A percentile compares a stretch with the other conserved stretches of the same genome.
Evolutionary conservation across 2,329 filamentous ascomycete genomes (phyloP).

Genomic region (Ceratocystis eucalypticola): DNA sequence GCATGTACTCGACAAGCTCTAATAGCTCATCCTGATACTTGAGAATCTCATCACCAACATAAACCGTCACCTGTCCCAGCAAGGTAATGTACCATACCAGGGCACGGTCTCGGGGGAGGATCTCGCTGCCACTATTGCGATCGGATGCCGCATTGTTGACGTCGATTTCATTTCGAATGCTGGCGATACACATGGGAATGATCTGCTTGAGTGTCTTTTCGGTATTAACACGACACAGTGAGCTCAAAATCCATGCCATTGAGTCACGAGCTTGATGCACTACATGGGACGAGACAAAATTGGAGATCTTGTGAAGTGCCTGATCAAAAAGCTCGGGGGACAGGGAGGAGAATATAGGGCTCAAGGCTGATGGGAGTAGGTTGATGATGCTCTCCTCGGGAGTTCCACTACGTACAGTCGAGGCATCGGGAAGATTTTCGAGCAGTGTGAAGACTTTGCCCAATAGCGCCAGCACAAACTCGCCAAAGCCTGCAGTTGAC

Average conservation of each 20-base stretch:
- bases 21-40: constrained; percentile 81
- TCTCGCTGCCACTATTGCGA: constrained; percentile 82
- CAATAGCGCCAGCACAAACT: constrained; percentile 81
- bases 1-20: constrained; percentile 89
- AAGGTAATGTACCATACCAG: constrained; percentile 96
- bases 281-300: constrained; percentile 85
- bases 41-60: constrained; percentile 80
- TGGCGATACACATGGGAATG: constrained; percentile 76
- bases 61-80: constrained; percentile 94
- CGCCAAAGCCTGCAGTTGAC: constrained; percentile 83
- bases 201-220: constrained; percentile 85
- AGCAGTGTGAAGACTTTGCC: constrained; percentile 90
- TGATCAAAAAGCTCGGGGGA: constrained; percentile 90
- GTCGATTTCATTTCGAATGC: constrained; percentile 92
- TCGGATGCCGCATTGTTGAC: constrained; percentile 93
- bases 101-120: constrained; percentile 80
- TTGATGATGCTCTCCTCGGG: constrained; percentile 97
- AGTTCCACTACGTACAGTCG: constrained; percentile 73
- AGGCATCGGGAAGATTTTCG: constrained; percentile 86
- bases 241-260: constrained; percentile 97
- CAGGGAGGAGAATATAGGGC: constrained; percentile 76
- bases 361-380: constrained; percentile 79
- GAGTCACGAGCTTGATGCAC: constrained; percentile 94
- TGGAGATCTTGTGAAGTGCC: constrained; percentile 78
- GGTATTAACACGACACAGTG: constrained; percentile 87